phyloP scores from a whole-genome alignment of 1,139 yeast species.

The Zygosaccharomyces pseudobailii region DNA sequence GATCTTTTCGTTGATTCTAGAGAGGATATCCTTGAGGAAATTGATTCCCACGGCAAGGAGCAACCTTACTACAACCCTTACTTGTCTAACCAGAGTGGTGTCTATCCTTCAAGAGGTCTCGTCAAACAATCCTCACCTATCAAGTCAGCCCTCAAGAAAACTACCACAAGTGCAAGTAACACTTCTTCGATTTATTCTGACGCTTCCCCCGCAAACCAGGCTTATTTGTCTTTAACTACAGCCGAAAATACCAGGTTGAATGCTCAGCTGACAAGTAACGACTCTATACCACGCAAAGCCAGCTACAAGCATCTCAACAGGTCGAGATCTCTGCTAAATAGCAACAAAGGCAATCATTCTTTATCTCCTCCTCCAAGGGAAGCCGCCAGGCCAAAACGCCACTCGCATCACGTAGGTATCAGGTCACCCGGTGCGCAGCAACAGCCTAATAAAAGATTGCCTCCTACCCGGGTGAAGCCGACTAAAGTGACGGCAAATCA shows the following conservation, averaged over 20 bases:
- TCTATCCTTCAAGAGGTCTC: background rate
- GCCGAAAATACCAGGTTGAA: slow-evolving; percentile 74
- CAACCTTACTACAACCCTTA: background rate
- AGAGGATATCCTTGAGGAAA: background rate
- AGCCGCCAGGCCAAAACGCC: slow-evolving; percentile 10
- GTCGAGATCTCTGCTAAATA: slow-evolving; percentile 21
- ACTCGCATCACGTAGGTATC: slow-evolving; percentile 7
- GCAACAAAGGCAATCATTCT: slow-evolving; percentile 5
- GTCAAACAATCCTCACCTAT: slow-evolving; percentile 38
- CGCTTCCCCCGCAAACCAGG: slow-evolving; percentile 49
- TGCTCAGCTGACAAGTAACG: slow-evolving; percentile 48
- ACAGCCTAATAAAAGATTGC: background rate
- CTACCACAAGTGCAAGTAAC: slow-evolving; percentile 25
- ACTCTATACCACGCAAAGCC: slow-evolving; percentile 21
- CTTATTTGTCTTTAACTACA: slow-evolving; percentile 63
- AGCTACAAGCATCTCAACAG: slow-evolving; percentile 13
- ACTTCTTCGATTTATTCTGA: slow-evolving; percentile 13
- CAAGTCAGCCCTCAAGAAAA: slow-evolving; percentile 61
- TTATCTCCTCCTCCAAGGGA: slow-evolving; percentile 17
- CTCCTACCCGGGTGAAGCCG: background rate
- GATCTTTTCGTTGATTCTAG: slow-evolving; percentile 3
- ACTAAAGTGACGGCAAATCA: background rate
- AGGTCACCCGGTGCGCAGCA: background rate
- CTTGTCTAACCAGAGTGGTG: background rate
- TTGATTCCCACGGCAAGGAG: background rate